Conservation (phyloP, 192 early-diverging fungal genomes). For the Coemansia sp. region DNA sequence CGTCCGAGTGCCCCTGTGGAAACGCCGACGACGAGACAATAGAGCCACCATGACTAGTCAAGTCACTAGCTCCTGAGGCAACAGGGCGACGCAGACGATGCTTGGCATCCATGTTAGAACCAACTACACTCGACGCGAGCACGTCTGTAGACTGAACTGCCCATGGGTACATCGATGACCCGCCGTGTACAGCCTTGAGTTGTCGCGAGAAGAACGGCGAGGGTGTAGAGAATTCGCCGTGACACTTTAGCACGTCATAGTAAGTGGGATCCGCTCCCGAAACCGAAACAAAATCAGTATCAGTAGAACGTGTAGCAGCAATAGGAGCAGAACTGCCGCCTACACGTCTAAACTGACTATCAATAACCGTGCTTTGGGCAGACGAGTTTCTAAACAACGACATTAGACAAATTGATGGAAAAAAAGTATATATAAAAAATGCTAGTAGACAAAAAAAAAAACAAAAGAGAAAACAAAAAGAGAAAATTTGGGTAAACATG, state of each 20-base stretch:
- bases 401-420: slow-evolving; percentile 5
- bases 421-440: slow-evolving; percentile 1
- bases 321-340: neutral
- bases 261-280: slow-evolving; percentile 30
- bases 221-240: slow-evolving; percentile 37
- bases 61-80: neutral
- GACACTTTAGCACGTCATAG: slow-evolving; percentile 53
- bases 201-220: slow-evolving; percentile 33
- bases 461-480: neutral
- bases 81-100: slow-evolving; percentile 32
- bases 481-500: slow-evolving; percentile 9
- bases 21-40: slow-evolving; percentile 32
- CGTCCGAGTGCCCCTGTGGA: slow-evolving; percentile 7
- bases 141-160: slow-evolving; percentile 10
- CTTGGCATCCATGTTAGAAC: slow-evolving; percentile 12
- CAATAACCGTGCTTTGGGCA: slow-evolving; percentile 14
- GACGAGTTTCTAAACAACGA: slow-evolving; percentile 30
- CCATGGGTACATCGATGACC: slow-evolving; percentile 29
- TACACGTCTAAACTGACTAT: slow-evolving; percentile 5
- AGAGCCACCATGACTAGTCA: neutral
- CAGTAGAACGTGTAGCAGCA: neutral
- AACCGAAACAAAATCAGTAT: neutral
- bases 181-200: slow-evolving; percentile 32
- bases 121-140: neutral
- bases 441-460: neutral